Percentiles rank a stretch among this genome's conserved stretches.
Conservation (phyloP, 1,284 basidiomycete genomes). For the Laetiporus sulphureus region DNA sequence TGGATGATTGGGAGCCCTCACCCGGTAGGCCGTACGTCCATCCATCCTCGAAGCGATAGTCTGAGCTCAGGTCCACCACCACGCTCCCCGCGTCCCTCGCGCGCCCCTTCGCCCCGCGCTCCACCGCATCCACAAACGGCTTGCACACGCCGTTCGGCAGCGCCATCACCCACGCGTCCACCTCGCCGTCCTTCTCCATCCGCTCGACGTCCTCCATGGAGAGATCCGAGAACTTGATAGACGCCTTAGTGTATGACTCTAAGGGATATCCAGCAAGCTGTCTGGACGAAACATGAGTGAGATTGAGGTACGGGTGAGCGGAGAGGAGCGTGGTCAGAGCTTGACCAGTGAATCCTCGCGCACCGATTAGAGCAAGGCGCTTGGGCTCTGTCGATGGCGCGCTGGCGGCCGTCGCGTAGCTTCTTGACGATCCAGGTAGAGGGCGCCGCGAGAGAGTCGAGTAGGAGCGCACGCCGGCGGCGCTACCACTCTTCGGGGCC, state of each 20-base stretch:
- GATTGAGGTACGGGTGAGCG: conserved; percentile 79
- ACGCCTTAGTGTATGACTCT: conserved; percentile 76
- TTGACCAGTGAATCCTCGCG: conserved; percentile 94
- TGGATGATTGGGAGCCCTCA: conserved; percentile 50
- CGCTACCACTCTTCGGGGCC: conserved; percentile 47
- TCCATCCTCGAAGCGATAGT: conserved; percentile 89
- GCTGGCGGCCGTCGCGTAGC: conserved; percentile 53
- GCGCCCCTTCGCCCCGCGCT: conserved; percentile 60
- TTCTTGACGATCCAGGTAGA: conserved; percentile 44
- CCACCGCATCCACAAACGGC: conserved; percentile 95
- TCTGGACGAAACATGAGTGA: conserved; percentile 94
- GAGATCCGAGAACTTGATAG: conserved; percentile 78
- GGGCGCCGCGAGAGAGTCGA: conserved; percentile 63
- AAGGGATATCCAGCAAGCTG: conserved; percentile 85
- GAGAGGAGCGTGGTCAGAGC: conserved; percentile 84
- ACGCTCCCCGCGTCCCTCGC: conserved; percentile 53
- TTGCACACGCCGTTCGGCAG: conserved; percentile 96
- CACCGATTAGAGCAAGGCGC: conserved; percentile 92
- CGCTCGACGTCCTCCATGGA: conserved; percentile 70
- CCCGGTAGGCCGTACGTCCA: conserved; percentile 99
- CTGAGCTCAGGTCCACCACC: conserved; percentile 90
- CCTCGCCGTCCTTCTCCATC: conserved; percentile 84
- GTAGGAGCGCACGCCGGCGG: conserved; percentile 49
- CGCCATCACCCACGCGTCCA: conserved; percentile 98
- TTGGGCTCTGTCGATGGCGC: conserved; percentile 60